Evolutionary conservation across 352 stramenopile genomes (phyloP).

Genomic region (Blastocystis sp.): DNA sequence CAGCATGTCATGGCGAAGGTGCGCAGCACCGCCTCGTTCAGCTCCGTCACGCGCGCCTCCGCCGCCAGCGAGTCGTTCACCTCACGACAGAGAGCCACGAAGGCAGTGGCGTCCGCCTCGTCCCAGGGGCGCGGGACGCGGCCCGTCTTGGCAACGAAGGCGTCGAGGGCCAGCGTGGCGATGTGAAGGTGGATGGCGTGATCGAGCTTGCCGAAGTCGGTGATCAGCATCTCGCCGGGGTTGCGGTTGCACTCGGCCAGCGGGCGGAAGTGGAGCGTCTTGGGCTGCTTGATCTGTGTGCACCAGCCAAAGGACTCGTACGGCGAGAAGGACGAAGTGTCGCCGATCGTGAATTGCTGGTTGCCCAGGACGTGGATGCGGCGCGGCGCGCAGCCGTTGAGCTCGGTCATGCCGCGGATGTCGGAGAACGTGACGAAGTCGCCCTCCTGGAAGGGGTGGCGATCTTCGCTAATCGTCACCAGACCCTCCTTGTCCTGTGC

Average conservation of each 20-base stretch:
- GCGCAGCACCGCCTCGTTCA: conserved; percentile 66
- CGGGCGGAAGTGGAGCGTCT: conserved; percentile 86
- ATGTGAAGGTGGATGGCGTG: conserved; percentile 84
- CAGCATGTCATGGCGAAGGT: conserved; percentile 72
- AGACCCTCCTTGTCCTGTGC: conserved; percentile 75
- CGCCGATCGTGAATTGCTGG: conserved; percentile 92
- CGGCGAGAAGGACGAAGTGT: conserved; percentile 77
- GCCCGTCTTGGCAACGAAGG: conserved; percentile 79
- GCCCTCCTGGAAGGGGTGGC: conserved; percentile 91
- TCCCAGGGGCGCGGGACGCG: conserved; percentile 83
- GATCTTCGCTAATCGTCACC: conserved; percentile 94
- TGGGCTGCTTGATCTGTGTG: conserved; percentile 90
- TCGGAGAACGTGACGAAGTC: conserved; percentile 92
- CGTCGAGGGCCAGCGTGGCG: conserved; percentile 82
- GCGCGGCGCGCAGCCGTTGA: conserved; percentile 75
- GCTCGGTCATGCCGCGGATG: conserved; percentile 84
- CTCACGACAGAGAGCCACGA: conserved; percentile 81
- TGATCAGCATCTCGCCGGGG: conserved; percentile 91
- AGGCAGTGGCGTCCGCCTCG: conserved; percentile 79
- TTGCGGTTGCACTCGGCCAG: conserved; percentile 80
- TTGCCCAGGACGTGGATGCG: conserved; percentile 80
- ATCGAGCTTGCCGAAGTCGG: conserved; percentile 94
- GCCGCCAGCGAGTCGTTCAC: conserved; percentile 77
- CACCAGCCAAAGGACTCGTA: conserved; percentile 82
- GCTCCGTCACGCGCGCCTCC: conserved; percentile 68